Evolutionary conservation across 1,284 basidiomycete species (phyloP).

Genomic region (Trichosporon faecale): DNA sequence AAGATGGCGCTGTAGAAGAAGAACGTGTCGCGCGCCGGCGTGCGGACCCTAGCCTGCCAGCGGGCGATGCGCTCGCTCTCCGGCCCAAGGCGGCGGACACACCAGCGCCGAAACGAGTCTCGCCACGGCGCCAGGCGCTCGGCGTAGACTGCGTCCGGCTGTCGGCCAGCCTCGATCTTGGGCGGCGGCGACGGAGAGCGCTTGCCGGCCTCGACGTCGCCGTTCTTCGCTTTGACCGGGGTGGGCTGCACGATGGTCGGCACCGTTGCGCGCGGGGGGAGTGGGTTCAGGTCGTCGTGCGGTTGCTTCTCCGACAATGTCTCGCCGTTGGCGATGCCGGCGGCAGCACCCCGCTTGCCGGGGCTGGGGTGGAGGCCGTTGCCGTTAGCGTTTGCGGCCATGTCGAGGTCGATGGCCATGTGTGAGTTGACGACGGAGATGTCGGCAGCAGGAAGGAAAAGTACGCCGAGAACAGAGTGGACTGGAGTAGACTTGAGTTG

Average conservation of each 20-base stretch:
- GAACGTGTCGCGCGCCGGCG: slow-evolving; percentile 73
- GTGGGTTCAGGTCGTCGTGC: background rate
- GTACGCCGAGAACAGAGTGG: background rate
- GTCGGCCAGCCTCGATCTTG: slow-evolving; percentile 43
- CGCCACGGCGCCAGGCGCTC: slow-evolving; percentile 66
- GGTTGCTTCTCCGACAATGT: background rate
- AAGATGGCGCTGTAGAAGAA: slow-evolving; percentile 88
- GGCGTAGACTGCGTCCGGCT: slow-evolving; percentile 61
- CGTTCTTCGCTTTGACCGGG: background rate
- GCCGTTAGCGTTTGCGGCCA: background rate
- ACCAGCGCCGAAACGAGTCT: slow-evolving; percentile 59
- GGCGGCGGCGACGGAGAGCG: background rate
- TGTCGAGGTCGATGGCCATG: background rate
- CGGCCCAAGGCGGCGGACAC: slow-evolving; percentile 61
- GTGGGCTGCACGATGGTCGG: background rate
- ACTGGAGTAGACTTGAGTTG: no score
- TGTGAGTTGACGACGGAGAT: background rate
- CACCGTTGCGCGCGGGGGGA: background rate
- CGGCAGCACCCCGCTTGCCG: background rate
- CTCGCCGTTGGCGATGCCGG: background rate
- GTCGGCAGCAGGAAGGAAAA: background rate
- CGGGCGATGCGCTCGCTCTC: slow-evolving; percentile 67
- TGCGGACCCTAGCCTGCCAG: slow-evolving; percentile 67
- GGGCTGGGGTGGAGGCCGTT: background rate
- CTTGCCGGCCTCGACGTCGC: background rate